Conservation (phyloP, 257 asterid genomes). For the Solanum boliviense region DNA sequence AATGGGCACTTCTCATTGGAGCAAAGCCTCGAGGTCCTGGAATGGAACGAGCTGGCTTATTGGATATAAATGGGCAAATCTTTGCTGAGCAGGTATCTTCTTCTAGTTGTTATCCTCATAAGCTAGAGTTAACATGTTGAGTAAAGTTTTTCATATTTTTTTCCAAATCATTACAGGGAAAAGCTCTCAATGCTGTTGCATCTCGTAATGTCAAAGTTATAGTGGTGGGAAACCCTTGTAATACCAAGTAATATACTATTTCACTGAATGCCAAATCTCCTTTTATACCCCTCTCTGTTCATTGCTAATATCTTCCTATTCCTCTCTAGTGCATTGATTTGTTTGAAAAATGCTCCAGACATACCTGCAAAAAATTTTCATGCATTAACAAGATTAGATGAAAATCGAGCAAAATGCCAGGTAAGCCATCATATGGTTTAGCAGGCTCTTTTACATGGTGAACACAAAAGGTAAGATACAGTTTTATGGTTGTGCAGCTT, state of each 20-base stretch:
- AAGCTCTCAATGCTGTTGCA: conserved; percentile 96
- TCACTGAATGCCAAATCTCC: neutral
- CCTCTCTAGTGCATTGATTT: conserved; percentile 78
- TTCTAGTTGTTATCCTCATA: neutral
- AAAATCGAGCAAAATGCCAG: conserved; percentile 98
- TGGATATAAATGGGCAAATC: conserved; percentile 90
- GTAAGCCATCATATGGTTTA: conserved; percentile 12
- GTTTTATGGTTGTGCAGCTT: conserved; percentile 35
- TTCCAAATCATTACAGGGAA: conserved; percentile 44
- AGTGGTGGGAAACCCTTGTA: conserved; percentile 97
- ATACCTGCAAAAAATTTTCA: conserved; percentile 90
- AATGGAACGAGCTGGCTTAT: conserved; percentile 80
- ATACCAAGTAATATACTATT: conserved; percentile 56
- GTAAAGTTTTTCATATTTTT: neutral
- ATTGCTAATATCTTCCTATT: conserved; percentile 21
- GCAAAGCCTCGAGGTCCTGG: conserved; percentile 99
- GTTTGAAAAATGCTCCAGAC: conserved; percentile 95
- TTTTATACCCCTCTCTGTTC: neutral
- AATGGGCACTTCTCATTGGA: conserved; percentile 96
- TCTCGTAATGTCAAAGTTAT: conserved; percentile 80
- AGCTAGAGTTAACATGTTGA: neutral
- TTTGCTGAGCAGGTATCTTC: conserved; percentile 65
- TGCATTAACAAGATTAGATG: conserved; percentile 92
- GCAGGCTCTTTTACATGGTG: neutral
- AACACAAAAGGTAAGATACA: neutral